phyloP scores from a whole-genome alignment of 192 early-diverging fungal genomes.

The Mortierella alpina region DNA sequence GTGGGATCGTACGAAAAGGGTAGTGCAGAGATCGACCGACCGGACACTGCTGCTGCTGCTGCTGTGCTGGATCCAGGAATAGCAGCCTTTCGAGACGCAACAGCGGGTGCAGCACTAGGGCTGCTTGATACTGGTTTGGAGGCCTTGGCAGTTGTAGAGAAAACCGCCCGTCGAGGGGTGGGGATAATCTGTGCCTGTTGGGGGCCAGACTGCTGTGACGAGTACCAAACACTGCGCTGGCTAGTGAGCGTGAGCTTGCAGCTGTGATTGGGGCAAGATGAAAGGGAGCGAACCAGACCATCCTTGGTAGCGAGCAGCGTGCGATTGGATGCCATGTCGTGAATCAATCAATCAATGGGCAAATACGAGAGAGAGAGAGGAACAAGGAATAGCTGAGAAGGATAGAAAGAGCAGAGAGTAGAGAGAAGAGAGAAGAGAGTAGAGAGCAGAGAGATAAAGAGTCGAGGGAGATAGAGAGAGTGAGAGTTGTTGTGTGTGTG shows the following conservation, averaged over 20 bases:
- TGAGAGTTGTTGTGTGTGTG: no score
- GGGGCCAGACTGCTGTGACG: no score
- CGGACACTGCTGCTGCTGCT: slow-evolving; percentile 3
- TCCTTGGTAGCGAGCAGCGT: slow-evolving; percentile 20
- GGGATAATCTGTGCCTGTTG: neutral
- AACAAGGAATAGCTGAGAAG: neutral
- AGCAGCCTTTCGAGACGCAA: neutral
- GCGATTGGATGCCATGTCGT: slow-evolving; percentile 20
- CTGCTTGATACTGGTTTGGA: slow-evolving; percentile 25
- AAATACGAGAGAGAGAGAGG: neutral
- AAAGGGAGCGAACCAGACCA: slow-evolving; percentile 11
- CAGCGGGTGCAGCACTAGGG: slow-evolving; percentile 10
- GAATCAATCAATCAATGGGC: neutral
- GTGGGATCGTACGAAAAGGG: slow-evolving; percentile 50
- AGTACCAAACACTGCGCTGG: neutral
- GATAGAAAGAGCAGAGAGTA: neutral
- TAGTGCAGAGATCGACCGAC: neutral
- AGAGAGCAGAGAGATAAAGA: neutral
- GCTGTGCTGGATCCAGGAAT: neutral
- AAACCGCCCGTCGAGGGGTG: slow-evolving; percentile 1
- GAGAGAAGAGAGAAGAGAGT: no score
- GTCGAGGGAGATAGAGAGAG: no score
- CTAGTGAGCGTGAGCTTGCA: neutral
- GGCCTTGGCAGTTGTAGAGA: slow-evolving; percentile 26
- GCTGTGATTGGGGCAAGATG: slow-evolving; percentile 10